phyloP scores from a whole-genome alignment of 345 rosid species.

The Populus deltoides region DNA sequence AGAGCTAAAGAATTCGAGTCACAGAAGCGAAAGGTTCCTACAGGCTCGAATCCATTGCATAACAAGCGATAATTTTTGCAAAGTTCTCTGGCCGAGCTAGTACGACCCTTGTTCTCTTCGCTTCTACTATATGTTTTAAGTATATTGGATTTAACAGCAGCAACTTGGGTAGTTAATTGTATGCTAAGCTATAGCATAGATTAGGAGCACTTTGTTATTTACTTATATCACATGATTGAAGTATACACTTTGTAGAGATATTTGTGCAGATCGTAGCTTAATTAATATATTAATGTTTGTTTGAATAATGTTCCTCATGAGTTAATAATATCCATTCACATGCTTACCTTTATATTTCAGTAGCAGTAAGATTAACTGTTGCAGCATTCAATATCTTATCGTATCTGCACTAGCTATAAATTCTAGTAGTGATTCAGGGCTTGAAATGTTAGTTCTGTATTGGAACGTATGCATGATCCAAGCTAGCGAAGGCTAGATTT shows the following conservation, averaged over 20 bases:
- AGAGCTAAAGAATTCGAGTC: constrained; percentile 15
- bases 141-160: neutral
- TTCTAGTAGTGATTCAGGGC: neutral
- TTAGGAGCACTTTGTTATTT: neutral
- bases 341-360: neutral
- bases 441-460: neutral
- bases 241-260: neutral
- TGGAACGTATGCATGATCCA: neutral
- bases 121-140: neutral
- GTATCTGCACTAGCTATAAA: too few relatives aligned
- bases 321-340: neutral
- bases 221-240: neutral
- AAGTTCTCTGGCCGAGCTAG: neutral
- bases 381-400: neutral
- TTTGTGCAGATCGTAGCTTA: neutral
- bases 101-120: neutral
- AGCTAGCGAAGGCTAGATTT: neutral
- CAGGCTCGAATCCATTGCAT: constrained; percentile 55
- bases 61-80: constrained; percentile 31
- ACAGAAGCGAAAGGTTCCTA: constrained; percentile 46
- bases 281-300: neutral
- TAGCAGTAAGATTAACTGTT: neutral
- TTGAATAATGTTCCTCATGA: neutral
- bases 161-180: neutral
- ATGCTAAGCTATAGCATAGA: neutral